These are phyloP conservation scores for Podosphaera xanthii DNA, from an alignment of 2,329 filamentous ascomycete genomes.

Conservation along the genomic window DNA sequence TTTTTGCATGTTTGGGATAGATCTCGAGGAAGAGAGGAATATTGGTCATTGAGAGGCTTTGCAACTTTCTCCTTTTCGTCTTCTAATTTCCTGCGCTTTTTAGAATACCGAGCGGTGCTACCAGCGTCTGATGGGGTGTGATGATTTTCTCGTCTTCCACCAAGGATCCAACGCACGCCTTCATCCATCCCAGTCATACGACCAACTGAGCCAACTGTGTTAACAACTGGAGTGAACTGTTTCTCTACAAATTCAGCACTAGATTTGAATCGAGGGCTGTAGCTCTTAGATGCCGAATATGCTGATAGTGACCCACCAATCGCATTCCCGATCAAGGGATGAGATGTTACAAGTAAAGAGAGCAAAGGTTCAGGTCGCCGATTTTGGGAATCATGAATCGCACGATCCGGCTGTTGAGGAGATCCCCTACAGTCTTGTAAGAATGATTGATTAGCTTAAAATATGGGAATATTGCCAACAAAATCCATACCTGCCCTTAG, in stretches of 20 bases:
- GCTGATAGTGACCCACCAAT: conserved; percentile 68
- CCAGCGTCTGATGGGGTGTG: conserved; percentile 23
- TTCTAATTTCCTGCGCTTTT: conserved; percentile 36
- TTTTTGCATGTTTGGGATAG: conserved; percentile 12
- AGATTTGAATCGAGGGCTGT: conserved; percentile 72
- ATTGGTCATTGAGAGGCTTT: conserved; percentile 7
- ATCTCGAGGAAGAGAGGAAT: conserved; percentile 13
- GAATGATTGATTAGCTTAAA: conserved; percentile 18
- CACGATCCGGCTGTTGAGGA: conserved; percentile 20
- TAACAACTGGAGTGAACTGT: conserved; percentile 66
- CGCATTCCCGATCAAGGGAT: conserved; percentile 65
- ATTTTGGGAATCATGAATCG: neutral
- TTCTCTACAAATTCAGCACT: conserved; percentile 79
- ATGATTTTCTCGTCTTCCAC: conserved; percentile 21
- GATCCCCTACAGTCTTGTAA: conserved; percentile 41
- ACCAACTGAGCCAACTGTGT: conserved; percentile 64
- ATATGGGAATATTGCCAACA: conserved; percentile 6
- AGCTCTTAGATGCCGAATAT: conserved; percentile 74
- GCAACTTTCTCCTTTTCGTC: conserved; percentile 14
- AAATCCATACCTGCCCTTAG: conserved; percentile 39
- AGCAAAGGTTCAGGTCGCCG: conserved; percentile 52
- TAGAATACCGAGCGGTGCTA: conserved; percentile 20
- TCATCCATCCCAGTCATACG: conserved; percentile 73
- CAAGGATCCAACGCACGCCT: conserved; percentile 65
- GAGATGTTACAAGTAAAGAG: conserved; percentile 66